Evolutionary conservation across 352 stramenopile genomes (phyloP).

Genomic region (Phytophthora niederhauseri): DNA sequence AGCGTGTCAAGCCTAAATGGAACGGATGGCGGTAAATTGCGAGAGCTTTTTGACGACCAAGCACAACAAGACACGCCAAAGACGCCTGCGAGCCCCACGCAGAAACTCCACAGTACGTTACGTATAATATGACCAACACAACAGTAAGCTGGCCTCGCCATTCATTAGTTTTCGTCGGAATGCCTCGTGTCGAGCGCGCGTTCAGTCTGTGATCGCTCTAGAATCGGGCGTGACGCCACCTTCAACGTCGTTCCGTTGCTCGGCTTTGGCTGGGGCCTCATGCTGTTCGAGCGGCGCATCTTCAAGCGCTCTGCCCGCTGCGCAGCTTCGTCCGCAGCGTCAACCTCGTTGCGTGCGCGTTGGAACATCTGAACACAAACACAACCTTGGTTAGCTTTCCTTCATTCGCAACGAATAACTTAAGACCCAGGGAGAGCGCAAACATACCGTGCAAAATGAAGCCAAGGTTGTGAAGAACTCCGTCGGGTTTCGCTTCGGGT

Average conservation of each 20-base stretch:
- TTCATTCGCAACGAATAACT: neutral
- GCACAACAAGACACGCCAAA: too few species aligned
- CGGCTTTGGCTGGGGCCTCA: constrained; percentile 26
- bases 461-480: constrained; percentile 86
- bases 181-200: constrained; percentile 25
- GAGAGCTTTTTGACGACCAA: neutral
- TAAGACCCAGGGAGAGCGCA: neutral
- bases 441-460: constrained; percentile 81
- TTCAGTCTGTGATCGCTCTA: constrained; percentile 40
- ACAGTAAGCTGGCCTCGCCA: constrained; percentile 11
- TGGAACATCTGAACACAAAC: constrained; percentile 55
- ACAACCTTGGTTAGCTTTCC: constrained; percentile 2
- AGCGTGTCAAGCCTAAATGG: constrained; percentile 60
- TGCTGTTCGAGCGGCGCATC: constrained; percentile 45
- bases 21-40: constrained; percentile 64
- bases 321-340: constrained; percentile 62
- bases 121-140: constrained; percentile 37
- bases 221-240: constrained; percentile 32
- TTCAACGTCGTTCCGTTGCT: constrained; percentile 27
- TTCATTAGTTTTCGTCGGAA: constrained; percentile 24
- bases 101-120: constrained; percentile 31
- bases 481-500: constrained; percentile 69
- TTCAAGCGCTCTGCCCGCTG: constrained; percentile 65
- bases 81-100: too few species aligned
- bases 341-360: constrained; percentile 68